Conservation (phyloP, 495 filamentous ascomycete species). For the Darksidea phi region DNA sequence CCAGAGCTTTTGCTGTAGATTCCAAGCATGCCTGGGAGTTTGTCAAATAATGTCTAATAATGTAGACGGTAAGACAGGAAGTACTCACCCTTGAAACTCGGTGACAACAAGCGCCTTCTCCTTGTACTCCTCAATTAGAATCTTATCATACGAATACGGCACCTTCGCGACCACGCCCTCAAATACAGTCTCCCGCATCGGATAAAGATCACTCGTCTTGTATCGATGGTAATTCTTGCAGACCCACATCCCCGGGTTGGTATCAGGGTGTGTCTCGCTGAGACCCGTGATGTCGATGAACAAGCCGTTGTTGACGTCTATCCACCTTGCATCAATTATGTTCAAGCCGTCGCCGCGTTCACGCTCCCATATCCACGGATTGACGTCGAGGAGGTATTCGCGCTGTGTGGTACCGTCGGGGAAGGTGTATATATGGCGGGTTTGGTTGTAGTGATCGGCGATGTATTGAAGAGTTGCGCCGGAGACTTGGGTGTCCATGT, state of each 20-base stretch:
- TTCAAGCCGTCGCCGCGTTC: conserved; percentile 67
- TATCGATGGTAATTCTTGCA: conserved; percentile 84
- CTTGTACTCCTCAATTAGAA: conserved; percentile 62
- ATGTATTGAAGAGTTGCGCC: conserved; percentile 61
- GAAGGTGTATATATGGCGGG: conserved; percentile 57
- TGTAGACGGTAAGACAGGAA: conserved; percentile 11
- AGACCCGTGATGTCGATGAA: conserved; percentile 89
- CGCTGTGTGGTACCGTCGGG: conserved; percentile 39
- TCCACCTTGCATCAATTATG: conserved; percentile 83
- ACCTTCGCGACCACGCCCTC: conserved; percentile 62
- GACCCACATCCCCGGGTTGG: conserved; percentile 64
- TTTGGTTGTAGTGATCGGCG: conserved; percentile 63
- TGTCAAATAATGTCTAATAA: conserved; percentile 23
- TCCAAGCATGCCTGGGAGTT: conserved; percentile 40
- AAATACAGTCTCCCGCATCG: conserved; percentile 57
- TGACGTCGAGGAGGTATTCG: conserved; percentile 74
- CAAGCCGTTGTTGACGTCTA: conserved; percentile 72
- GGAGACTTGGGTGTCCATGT: conserved; percentile 80
- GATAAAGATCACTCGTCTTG: conserved; percentile 50
- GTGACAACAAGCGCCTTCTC: conserved; percentile 52
- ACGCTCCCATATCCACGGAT: conserved; percentile 63
- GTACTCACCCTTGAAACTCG: conserved; percentile 55
- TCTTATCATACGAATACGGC: conserved; percentile 59
- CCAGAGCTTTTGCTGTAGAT: conserved; percentile 50
- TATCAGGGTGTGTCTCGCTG: conserved; percentile 61